Evolutionary conservation across 257 asterid species (phyloP).

Genomic region (Nicotiana undulata): DNA sequence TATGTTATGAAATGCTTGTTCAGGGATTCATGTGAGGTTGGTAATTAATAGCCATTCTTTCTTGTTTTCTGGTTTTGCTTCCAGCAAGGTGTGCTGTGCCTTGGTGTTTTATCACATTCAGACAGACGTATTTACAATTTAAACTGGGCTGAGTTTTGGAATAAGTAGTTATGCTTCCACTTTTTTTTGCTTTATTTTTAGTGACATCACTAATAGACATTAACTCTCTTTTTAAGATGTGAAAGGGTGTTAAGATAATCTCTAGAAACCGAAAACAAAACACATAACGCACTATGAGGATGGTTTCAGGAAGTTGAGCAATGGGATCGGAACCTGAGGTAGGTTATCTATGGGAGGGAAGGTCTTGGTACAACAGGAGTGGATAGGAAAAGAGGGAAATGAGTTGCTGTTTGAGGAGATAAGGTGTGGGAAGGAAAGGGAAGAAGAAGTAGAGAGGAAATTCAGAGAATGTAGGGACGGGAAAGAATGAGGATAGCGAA

Average conservation of each 20-base stretch:
- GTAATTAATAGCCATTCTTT: conserved; percentile 18
- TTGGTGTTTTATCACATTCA: conserved; percentile 6
- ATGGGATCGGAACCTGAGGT: background rate
- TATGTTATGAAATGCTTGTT: conserved; percentile 53
- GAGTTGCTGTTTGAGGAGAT: background rate
- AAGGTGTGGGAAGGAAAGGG: background rate
- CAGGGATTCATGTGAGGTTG: conserved; percentile 60
- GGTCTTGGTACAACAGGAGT: background rate
- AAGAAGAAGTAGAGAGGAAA: background rate
- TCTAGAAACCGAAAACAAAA: background rate
- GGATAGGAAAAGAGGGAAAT: background rate
- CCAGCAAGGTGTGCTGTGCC: background rate
- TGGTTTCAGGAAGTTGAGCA: background rate
- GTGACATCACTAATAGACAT: background rate
- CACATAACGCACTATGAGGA: background rate
- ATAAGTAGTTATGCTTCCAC: background rate
- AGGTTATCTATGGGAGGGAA: background rate
- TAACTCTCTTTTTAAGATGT: background rate
- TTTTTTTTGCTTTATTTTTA: background rate
- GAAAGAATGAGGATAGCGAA: background rate
- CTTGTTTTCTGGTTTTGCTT: conserved; percentile 12
- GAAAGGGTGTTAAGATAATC: background rate
- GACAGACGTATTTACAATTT: background rate
- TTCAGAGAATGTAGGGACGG: background rate
- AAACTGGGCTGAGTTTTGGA: background rate